Percentiles rank a stretch among this genome's conserved stretches.
phyloP scores from a whole-genome alignment of 139 green algal genomes.

The Closterium sp. region DNA sequence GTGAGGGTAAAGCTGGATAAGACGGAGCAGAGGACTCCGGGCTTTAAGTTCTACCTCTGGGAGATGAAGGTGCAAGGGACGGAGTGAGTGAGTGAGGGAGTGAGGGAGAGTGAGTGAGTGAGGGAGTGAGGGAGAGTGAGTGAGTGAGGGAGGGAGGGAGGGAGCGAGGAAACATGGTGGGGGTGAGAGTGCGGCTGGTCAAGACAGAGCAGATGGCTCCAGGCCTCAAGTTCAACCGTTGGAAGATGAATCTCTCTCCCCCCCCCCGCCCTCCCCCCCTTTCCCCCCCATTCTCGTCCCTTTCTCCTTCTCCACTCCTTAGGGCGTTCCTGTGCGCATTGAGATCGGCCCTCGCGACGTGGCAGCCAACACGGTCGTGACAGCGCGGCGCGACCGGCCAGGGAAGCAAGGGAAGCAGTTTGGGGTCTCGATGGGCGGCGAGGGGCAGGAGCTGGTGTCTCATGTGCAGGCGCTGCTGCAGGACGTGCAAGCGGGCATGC shows the following conservation, averaged over 20 bases:
- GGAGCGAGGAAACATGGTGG: conserved; percentile 38
- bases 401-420: conserved; percentile 96
- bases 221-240: conserved; percentile 96
- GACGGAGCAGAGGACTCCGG: conserved; percentile 72
- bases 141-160: no score
- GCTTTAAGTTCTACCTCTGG: conserved; percentile 96
- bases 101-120: no score
- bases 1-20: conserved; percentile 83
- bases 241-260: conserved; percentile 72
- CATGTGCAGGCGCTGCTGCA: conserved; percentile 54
- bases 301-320: background rate
- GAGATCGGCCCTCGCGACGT: conserved; percentile 92
- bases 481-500: conserved; percentile 63
- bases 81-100: no score
- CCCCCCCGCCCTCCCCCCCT: background rate
- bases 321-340: conserved; percentile 69
- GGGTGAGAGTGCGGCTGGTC: conserved; percentile 85
- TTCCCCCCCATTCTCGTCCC: background rate
- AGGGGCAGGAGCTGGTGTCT: conserved; percentile 41
- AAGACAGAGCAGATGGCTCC: conserved; percentile 70
- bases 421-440: conserved; percentile 73
- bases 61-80: conserved; percentile 78
- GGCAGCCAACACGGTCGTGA: conserved; percentile 71
- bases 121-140: no score
- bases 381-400: conserved; percentile 74